phyloP scores from a whole-genome alignment of 305 asterid genomes.

The Ilex paraguariensis region DNA sequence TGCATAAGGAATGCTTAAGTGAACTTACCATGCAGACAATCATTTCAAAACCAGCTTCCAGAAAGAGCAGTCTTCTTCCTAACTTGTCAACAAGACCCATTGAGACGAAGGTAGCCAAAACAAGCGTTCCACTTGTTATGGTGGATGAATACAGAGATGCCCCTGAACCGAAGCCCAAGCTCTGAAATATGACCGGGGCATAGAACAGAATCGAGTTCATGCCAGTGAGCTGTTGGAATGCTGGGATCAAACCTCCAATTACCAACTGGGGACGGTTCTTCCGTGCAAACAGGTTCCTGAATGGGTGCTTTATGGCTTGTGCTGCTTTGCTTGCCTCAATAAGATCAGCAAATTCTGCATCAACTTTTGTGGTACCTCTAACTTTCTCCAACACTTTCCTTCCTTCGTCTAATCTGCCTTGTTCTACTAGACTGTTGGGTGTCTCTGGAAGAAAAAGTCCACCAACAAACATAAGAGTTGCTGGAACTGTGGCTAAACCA shows the following conservation, averaged over 20 bases:
- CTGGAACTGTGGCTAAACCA: constrained; percentile 73
- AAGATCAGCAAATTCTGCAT: constrained; percentile 67
- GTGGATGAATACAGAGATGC: constrained; percentile 52
- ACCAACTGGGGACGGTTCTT: constrained; percentile 68
- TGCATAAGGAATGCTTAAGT: neutral
- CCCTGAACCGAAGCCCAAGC: constrained; percentile 62
- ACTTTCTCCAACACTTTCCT: constrained; percentile 46
- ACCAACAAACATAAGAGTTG: constrained; percentile 59
- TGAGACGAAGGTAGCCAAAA: constrained; percentile 63
- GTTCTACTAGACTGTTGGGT: constrained; percentile 79
- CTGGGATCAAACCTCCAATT: constrained; percentile 67
- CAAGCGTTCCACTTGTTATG: constrained; percentile 57
- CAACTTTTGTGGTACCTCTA: constrained; percentile 63
- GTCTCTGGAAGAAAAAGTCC: constrained; percentile 76
- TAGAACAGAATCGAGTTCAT: constrained; percentile 75
- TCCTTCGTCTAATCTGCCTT: constrained; percentile 55
- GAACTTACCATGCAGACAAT: constrained; percentile 45
- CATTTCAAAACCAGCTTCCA: constrained; percentile 71
- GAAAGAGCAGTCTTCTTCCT: constrained; percentile 60
- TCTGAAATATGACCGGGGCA: constrained; percentile 72
- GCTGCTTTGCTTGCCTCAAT: constrained; percentile 69
- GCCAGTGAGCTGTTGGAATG: constrained; percentile 86
- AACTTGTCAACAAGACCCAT: constrained; percentile 70
- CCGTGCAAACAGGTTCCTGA: constrained; percentile 46
- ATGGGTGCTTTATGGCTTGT: constrained; percentile 62